A percentile compares a stretch with the other conserved stretches of the same genome.
phyloP scores from a whole-genome alignment of 2,329 filamentous ascomycete genomes.

The Epichloe sylvatica region DNA sequence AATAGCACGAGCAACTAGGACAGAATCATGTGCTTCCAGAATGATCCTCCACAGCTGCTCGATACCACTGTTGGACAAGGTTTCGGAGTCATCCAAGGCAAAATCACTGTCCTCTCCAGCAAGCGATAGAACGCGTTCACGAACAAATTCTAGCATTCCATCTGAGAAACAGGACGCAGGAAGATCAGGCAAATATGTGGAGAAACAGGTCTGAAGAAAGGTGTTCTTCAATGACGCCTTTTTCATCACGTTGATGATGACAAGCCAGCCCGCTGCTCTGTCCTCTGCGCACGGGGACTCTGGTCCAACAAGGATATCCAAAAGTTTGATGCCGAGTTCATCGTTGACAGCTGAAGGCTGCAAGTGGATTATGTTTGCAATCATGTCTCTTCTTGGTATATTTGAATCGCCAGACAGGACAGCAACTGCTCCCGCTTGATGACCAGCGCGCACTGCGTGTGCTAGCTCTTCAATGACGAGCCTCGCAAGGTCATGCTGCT shows the following conservation, averaged over 20 bases:
- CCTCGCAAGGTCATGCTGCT: constrained; percentile 46
- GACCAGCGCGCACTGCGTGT: constrained; percentile 28
- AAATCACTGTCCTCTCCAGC: constrained; percentile 31
- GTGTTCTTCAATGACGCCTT: constrained; percentile 34
- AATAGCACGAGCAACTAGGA: constrained; percentile 55
- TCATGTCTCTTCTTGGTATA: constrained; percentile 42
- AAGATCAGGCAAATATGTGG: constrained; percentile 42
- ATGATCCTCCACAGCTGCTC: constrained; percentile 79
- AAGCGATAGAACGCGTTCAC: constrained; percentile 33
- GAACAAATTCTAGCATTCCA: constrained; percentile 50
- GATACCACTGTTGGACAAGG: constrained; percentile 37
- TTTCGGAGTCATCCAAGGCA: constrained; percentile 36
- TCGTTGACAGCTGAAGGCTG: constrained; percentile 48
- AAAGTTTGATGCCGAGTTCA: constrained; percentile 50
- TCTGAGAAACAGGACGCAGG: constrained; percentile 43
- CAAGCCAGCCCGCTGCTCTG: constrained; percentile 54
- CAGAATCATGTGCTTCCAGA: constrained; percentile 49
- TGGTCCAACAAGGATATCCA: constrained; percentile 58
- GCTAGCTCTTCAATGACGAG: constrained; percentile 53
- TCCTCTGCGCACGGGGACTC: constrained; percentile 45
- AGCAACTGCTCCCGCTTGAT: constrained; percentile 23
- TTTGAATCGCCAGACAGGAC: constrained; percentile 36
- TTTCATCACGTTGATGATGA: constrained; percentile 38
- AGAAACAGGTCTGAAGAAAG: constrained; percentile 41
- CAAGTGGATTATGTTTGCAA: constrained; percentile 42